Evolutionary conservation across 2,329 filamentous ascomycete genomes (phyloP).

Genomic region (Colletotrichum sidae): DNA sequence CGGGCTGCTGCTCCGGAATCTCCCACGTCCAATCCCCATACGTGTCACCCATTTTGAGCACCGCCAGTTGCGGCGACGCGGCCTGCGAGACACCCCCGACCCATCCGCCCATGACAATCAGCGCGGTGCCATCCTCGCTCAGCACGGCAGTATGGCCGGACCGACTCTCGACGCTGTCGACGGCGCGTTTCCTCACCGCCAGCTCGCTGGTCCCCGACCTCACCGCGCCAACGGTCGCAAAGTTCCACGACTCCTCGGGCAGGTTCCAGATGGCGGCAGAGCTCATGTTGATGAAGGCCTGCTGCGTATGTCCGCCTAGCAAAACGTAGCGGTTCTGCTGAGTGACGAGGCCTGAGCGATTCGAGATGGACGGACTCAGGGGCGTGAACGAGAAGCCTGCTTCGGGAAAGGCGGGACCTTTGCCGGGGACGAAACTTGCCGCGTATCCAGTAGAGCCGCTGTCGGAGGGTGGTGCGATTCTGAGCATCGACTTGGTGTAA

Average conservation of each 20-base stretch:
- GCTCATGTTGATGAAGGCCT: conserved; percentile 94
- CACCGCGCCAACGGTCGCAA: conserved; percentile 69
- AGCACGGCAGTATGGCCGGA: conserved; percentile 91
- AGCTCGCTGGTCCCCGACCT: conserved; percentile 62
- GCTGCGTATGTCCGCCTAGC: conserved; percentile 84
- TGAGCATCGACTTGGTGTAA: conserved; percentile 85
- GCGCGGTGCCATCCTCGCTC: conserved; percentile 79
- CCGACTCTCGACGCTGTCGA: conserved; percentile 74
- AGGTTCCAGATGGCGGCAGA: conserved; percentile 88
- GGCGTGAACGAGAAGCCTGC: conserved; percentile 88
- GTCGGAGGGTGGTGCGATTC: conserved; percentile 64
- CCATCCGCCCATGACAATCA: conserved; percentile 91
- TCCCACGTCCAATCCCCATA: conserved; percentile 83
- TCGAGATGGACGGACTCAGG: conserved; percentile 76
- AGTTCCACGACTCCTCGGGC: conserved; percentile 88
- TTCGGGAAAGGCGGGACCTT: conserved; percentile 69
- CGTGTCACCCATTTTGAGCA: conserved; percentile 80
- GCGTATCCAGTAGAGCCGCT: conserved; percentile 46
- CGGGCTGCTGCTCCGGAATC: conserved; percentile 65
- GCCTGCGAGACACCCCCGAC: conserved; percentile 82
- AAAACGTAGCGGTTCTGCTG: conserved; percentile 84
- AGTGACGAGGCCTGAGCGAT: conserved; percentile 72
- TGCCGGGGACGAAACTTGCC: conserved; percentile 49
- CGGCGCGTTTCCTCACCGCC: conserved; percentile 52
- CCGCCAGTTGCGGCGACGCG: conserved; percentile 83